Evolutionary conservation across 2,329 filamentous ascomycete species (phyloP).

Genomic region (Chaetomium strumarium): DNA sequence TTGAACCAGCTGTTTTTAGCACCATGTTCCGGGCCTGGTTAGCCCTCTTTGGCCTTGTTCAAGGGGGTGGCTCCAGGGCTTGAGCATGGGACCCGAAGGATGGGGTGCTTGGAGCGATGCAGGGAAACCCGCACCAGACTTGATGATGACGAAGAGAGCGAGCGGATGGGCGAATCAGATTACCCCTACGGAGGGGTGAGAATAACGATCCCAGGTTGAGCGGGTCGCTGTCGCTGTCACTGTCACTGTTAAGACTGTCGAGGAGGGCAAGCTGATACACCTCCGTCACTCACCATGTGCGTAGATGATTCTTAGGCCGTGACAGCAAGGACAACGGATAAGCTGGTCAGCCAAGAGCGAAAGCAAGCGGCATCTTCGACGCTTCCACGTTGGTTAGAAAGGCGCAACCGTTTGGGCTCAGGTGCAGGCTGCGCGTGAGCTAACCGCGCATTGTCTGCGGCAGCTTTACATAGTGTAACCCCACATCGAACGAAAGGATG

Average conservation of each 20-base stretch:
- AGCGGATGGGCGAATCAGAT: constrained; percentile 14
- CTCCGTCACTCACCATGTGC: background rate
- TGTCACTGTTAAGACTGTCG: too few species aligned
- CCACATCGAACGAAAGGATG: constrained; percentile 11
- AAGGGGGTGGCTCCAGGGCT: constrained; percentile 17
- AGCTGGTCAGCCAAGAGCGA: constrained; percentile 1
- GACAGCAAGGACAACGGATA: too few species aligned
- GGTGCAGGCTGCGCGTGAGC: constrained; percentile 20
- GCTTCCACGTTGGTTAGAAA: background rate
- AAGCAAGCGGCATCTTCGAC: background rate
- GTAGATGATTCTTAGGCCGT: background rate
- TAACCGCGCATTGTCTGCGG: constrained; percentile 22
- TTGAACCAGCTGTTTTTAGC: constrained; percentile 23
- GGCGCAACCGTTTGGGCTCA: constrained; percentile 20
- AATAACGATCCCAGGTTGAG: constrained; percentile 7
- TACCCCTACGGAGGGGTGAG: constrained; percentile 15
- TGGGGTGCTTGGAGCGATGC: constrained; percentile 16
- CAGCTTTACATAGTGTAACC: constrained; percentile 13
- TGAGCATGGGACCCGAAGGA: constrained; percentile 13
- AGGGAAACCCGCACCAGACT: constrained; percentile 19
- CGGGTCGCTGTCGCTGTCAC: background rate
- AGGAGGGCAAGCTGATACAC: background rate
- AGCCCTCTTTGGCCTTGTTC: constrained; percentile 16
- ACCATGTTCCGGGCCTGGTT: constrained; percentile 19
- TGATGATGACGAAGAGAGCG: constrained; percentile 14